Base-by-base conservation (phyloP, 306 rosid species). In the Acmispon strigosus region DNA sequence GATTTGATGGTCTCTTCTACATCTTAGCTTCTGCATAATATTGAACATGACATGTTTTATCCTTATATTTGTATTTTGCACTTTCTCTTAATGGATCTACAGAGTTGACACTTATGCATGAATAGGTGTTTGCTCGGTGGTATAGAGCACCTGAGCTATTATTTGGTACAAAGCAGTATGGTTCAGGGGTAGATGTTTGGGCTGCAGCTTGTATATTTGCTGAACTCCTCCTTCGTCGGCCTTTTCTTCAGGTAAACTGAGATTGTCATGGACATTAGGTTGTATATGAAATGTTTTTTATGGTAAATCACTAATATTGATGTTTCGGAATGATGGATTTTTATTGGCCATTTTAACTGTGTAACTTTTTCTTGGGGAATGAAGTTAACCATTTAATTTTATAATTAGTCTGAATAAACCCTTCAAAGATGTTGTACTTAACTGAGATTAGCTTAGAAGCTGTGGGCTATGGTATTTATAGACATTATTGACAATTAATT, bases 161-260 rank as follows among this genome's bases (percentile, higher is more conserved):
- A 82, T 92, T 92, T 82, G 96, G 98, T 37, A 83, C 96, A 72
- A 92, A 90, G 85, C 96, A 90, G 72, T 92, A 92, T 74, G 98
- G 98, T 45, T 69, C 98, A 14, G 96, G 93, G 64, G 98, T 92
- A 50, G 98, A 92, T 90, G 96, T 92, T 67, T 92, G 98, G 98
- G 98, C 98, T 61, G 96, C 98, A 52, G 98, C 90, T 58, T 92
- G 96, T 81, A 92, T 92, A 80, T 92, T 92, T 37, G 96, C 98
- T 22, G 98, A 92, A 72, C 90, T 92, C 43, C 87, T 92, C 43
- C 91, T 92, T 36, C 96, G 98, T 70, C 86, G 96, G 34, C 98
- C 98, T 43, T 92, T 92, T 76, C 82, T 92, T 76, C 96, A 90
- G 98, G 98, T 88, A 50, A 76, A 72, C n/a, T 10, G 51, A 59